phyloP scores from a whole-genome alignment of 768 basidiomycete species.

The Pleurotus sapidus region DNA sequence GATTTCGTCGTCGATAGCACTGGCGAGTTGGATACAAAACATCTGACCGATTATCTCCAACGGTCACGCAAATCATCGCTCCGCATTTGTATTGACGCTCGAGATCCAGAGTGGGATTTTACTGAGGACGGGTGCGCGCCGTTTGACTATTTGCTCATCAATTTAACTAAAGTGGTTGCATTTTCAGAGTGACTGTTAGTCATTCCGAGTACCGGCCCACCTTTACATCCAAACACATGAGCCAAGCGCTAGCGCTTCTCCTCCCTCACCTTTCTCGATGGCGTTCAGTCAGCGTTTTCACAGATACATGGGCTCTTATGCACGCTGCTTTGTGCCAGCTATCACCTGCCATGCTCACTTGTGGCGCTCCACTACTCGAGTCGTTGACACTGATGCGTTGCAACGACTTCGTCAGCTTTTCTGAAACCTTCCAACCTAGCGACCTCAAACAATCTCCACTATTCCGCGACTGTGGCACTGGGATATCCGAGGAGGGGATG shows the following conservation, averaged over 20 bases:
- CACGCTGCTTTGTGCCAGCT: conserved; percentile 44
- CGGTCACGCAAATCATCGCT: conserved; percentile 48
- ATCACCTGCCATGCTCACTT: conserved; percentile 29
- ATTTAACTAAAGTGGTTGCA: conserved; percentile 7
- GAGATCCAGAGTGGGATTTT: conserved; percentile 60
- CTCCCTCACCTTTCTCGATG: conserved; percentile 50
- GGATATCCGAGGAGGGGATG: conserved; percentile 10
- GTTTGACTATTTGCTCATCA: not conserved
- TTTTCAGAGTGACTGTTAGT: conserved; percentile 19
- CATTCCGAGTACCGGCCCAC: conserved; percentile 29
- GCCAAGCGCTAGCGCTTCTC: conserved; percentile 41
- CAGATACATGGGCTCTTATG: conserved; percentile 60
- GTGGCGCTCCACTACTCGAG: conserved; percentile 42
- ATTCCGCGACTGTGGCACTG: conserved; percentile 23
- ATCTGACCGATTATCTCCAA: conserved; percentile 37
- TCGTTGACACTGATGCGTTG: conserved; percentile 56
- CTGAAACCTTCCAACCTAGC: conserved; percentile 39
- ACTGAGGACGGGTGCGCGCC: conserved; percentile 42
- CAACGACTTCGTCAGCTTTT: conserved; percentile 52
- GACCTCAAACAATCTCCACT: conserved; percentile 32
- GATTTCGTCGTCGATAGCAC: conserved; percentile 14
- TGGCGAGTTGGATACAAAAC: conserved; percentile 29
- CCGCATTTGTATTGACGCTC: conserved; percentile 55
- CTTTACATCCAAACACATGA: conserved; percentile 44
- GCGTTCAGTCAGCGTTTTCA: conserved; percentile 50